Evolutionary conservation across 352 stramenopile species (phyloP), one percentile per base, ranked within the genome.

Genomic region (Phytophthora sansomeana): DNA sequence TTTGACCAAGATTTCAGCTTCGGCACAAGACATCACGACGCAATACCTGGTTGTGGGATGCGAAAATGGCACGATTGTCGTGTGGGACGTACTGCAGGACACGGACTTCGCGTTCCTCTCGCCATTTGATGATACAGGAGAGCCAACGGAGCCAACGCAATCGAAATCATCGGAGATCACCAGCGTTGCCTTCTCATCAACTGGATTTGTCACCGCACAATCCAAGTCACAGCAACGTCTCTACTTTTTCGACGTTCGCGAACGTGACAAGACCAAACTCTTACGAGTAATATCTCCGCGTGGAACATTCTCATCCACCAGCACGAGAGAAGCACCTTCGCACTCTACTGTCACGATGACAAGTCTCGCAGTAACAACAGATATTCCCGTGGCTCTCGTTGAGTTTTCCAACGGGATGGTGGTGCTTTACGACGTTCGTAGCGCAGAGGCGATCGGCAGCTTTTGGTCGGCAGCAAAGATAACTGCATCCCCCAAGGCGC

Each of bases 21-120:
- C 77, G 6, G 41, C 43, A 3, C 49, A 80, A 21, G 79, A 89
- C 42, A 33, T 69, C 4, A 83, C 78, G 30, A 83, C 81, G 10
- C 74, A 87, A 41, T 87, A 80, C 32, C 26, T 91, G 8, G 68
- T 57, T 1, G 54, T 88, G 0, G 78, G 78, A 0, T 76, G 87
- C n/a, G 63, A 64, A 3, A 72, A 87, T 38, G 82, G 85, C 19
- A 61, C 75, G 3, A 16, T 84, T 1, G 59, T 78, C 8, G 69
- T 91, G 14, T 92, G 83, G 80, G 62, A 93, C 55, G 41, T 83
- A 14, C 56, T 91, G 9, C 70, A 74, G 19, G 72, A 89, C 29
- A 51, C 55, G 9, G 76, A 87, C 39, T 67, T 81, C 59, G 59
- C 46, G 6, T 80, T 73, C 56, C 56, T 81, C 33, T 51, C 72